Base-by-base conservation (phyloP, 2,329 filamentous ascomycete genomes). In the Alternaria novae-zelandiae region DNA sequence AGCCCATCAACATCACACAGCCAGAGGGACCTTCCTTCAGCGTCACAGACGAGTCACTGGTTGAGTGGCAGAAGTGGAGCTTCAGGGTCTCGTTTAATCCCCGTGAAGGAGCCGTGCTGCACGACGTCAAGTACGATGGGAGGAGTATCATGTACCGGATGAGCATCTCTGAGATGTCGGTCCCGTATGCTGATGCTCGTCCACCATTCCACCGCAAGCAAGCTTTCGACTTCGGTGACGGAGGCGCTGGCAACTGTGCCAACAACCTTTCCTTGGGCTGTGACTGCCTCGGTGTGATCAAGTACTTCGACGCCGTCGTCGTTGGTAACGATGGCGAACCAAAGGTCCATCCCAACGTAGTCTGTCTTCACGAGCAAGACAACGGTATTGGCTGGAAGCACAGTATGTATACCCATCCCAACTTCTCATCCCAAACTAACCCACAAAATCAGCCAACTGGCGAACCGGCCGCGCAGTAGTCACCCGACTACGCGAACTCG, bases 1-100 rank as follows among this genome's bases (percentile, higher is more conserved):
- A 92, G 78, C 90, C 91, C 6, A 86, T 94, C 73, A 87, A 92
- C 69, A 88, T 95, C 49, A 84, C 88, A 2, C 92, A 95, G 66
- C 88, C 88, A 0, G 87, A 91, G 28, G 90, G 90, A 0, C 85
- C 90, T 0, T 90, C 88, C 2, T 93, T 93, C 78, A 82, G 79
- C 0, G 83, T 91, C 10, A 81, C 75, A 2, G 77, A 83, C 25
- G 79, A 83, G 26, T 80, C 78, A 15, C 68, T 82, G 5, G 77
- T 84, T 11, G 79, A 83, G 45, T 84, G 82, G 82, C 81, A 84
- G 70, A 83, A 83, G 68, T 84, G 82, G 82, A 60, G 77, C 21
- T 79, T 81, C 67, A 72, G 79, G 23, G 76, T 80, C 4, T 79
- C 77, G 0, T 81, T 80, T 70, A 81, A 79, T 49, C 74, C 76